Evolutionary conservation across 2,329 filamentous ascomycete genomes (phyloP), one percentile per base, ranked within the genome.

Genomic region (Alternaria triticimaculans): DNA sequence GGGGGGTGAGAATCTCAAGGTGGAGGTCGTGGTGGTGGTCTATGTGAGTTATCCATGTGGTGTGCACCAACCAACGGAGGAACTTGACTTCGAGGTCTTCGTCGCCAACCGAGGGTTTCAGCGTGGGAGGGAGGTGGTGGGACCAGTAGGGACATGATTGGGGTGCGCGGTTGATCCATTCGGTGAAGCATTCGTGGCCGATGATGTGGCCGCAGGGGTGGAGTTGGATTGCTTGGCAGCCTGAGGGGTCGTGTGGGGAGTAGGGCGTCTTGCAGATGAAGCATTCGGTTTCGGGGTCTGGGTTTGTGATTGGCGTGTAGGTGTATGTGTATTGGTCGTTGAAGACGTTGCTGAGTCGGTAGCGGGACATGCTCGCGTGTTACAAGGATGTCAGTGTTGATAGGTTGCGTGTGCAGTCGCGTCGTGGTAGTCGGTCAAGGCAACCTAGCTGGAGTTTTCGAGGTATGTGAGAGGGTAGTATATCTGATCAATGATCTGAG

Each of bases 381-480:
- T 41, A 4, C 9, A 41, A 41, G 0, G 37, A 1, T n/a, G 33
- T 2, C 1, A 0, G 15, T 18, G 0, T 18, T 18, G n/a, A 41
- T 41, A n/a, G 5, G 0, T 41, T 41, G 15, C 3, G 33, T 18
- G 4, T 41, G 15, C 15, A n/a, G 33, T 41, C 1, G 33, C 33
- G 8, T 6, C 2, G 8, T 41, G 8, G 4, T 18, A 18, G n/a
- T 18, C 11, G 37, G 15, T 3, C 8, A 37, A n/a, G 8, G 15
- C 4, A 37, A 37, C 2, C 15, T n/a, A 3, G 37, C 2, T 11
- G 9, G 15, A 6, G 37, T 10, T 41, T 15, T 41, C 1, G n/a
- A 2, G n/a, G n/a, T 41, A 41, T 5, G 37, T 41, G 9, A 41
- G 37, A 18, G n/a, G 5, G n/a, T 18, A 6, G n/a, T 41, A n/a